phyloP scores from a whole-genome alignment of 1,284 basidiomycete species.

The Peniophora sp. region DNA sequence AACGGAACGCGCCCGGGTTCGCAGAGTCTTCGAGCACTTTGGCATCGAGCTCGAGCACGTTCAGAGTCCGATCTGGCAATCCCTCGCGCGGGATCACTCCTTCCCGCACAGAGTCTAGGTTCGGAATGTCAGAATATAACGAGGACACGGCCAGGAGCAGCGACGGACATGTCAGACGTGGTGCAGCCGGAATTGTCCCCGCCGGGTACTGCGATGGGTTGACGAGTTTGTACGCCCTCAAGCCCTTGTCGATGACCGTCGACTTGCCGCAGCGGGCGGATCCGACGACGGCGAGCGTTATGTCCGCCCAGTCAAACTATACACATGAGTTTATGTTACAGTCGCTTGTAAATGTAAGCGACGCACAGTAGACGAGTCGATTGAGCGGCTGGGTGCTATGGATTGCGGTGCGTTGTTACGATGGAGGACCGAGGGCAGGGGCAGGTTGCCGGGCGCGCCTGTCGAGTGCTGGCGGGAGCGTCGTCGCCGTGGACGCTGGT shows the following conservation, averaged over 20 bases:
- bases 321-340: not conserved
- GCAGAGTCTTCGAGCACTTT: conserved; percentile 18
- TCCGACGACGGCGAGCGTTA: conserved; percentile 64
- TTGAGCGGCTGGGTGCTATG: no score
- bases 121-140: not conserved
- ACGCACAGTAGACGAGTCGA: no score
- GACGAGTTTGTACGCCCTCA: conserved; percentile 48
- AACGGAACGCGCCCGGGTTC: conserved; percentile 14
- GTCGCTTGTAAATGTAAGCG: no score
- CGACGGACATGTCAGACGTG: conserved; percentile 15
- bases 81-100: conserved; percentile 32
- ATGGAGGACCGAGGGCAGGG: no score
- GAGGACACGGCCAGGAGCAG: not conserved
- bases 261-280: conserved; percentile 65
- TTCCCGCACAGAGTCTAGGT: conserved; percentile 40
- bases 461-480: no score
- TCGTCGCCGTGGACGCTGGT: conserved; percentile 5
- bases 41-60: conserved; percentile 51
- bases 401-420: no score
- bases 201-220: conserved; percentile 27
- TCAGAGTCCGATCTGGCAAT: conserved; percentile 30
- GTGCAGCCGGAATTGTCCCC: conserved; percentile 21
- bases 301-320: conserved; percentile 14
- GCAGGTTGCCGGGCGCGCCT: no score
- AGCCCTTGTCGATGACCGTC: conserved; percentile 57